phyloP scores from a whole-genome alignment of 257 asterid genomes.

The Verbascum thapsus region DNA sequence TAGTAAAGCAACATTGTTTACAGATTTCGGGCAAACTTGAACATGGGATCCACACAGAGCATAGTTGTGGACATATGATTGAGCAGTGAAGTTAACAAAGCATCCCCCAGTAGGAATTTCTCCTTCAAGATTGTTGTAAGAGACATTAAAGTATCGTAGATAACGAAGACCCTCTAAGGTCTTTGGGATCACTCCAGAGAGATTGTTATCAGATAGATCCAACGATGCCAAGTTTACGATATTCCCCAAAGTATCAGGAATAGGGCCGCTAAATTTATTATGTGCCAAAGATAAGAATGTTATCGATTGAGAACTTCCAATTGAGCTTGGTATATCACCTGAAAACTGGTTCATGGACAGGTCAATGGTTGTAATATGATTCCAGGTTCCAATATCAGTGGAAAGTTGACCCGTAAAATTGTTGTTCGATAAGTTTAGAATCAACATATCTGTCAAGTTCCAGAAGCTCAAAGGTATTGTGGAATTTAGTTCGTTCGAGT shows the following conservation, averaged over 20 bases:
- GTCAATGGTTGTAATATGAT: constrained; percentile 7
- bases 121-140: too few relatives aligned
- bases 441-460: constrained; percentile 28
- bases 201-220: constrained; percentile 33
- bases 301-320: constrained; percentile 13
- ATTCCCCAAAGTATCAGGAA: constrained; percentile 28
- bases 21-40: constrained; percentile 20
- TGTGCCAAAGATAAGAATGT: constrained; percentile 25
- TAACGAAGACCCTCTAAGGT: neutral
- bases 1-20: neutral
- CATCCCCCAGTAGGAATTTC: too few relatives aligned
- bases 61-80: constrained; percentile 20
- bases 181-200: constrained; percentile 27
- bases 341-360: constrained; percentile 29
- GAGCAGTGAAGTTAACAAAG: too few relatives aligned
- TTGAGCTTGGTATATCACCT: constrained; percentile 32
- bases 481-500: constrained; percentile 34
- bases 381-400: constrained; percentile 18
- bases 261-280: too few relatives aligned
- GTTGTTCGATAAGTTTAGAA: constrained; percentile 32
- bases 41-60: constrained; percentile 37
- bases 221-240: constrained; percentile 30
- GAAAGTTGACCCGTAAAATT: constrained; percentile 28
- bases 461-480: constrained; percentile 33
- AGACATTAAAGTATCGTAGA: too few relatives aligned